Conservation (phyloP, 1,139 yeast genomes). For the Eremothecium sinecaudum region DNA sequence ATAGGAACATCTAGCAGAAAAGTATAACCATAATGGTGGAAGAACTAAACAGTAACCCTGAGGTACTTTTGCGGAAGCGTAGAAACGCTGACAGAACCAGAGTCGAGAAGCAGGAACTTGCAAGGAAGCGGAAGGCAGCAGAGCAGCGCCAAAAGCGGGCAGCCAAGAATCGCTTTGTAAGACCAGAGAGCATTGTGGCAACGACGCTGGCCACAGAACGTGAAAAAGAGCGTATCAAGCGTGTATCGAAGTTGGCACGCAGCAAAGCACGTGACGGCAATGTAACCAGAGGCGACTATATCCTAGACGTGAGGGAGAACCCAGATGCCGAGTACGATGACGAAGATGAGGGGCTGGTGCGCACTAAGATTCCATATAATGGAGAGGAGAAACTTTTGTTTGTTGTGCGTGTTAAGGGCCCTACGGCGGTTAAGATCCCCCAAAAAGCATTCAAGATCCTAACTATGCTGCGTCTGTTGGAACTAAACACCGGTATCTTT, state of each 20-base stretch:
- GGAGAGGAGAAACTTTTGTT: conserved; percentile 48
- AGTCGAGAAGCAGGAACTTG: conserved; percentile 48
- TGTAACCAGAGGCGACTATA: conserved; percentile 22
- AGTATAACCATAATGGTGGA: too few relatives aligned
- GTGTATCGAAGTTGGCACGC: conserved; percentile 45
- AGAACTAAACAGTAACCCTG: conserved; percentile 63
- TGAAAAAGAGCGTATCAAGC: conserved; percentile 57
- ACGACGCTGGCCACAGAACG: conserved; percentile 54
- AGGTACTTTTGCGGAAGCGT: conserved; percentile 64
- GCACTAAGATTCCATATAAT: conserved; percentile 30
- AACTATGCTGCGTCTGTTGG: conserved; percentile 47
- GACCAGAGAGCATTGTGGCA: conserved; percentile 67
- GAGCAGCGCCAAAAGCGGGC: conserved; percentile 36
- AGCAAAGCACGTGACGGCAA: conserved; percentile 21
- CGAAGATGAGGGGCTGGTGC: conserved; percentile 31
- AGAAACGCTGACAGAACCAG: conserved; percentile 67
- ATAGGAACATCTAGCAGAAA: too few relatives aligned
- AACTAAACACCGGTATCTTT: conserved; percentile 60
- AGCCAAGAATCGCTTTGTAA: conserved; percentile 44
- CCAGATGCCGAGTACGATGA: conserved; percentile 17
- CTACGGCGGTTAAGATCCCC: conserved; percentile 59
- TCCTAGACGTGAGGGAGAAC: conserved; percentile 23
- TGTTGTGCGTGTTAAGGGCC: conserved; percentile 53
- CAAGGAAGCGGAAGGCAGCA: conserved; percentile 37
- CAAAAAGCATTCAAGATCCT: conserved; percentile 53